phyloP scores from a whole-genome alignment of 306 rosid genomes.

The Medicago truncatula region MtrunA17r5.0-ANR NC_053045.1:30076001-30076500 shows the following conservation, averaged over 20 bases:
- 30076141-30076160: slow-evolving; percentile 53
- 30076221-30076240: slow-evolving; percentile 52
- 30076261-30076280: not conserved
- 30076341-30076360: slow-evolving; percentile 48
- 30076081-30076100: slow-evolving; percentile 47
- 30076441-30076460: slow-evolving; percentile 43
- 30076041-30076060: slow-evolving; percentile 38
- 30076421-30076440: slow-evolving; percentile 51
- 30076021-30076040: slow-evolving; percentile 55
- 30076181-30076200: slow-evolving; percentile 53
- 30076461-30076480: slow-evolving; percentile 48
- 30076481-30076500: slow-evolving; percentile 34
- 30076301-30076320: slow-evolving; percentile 53
- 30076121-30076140: slow-evolving; percentile 59
- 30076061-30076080: slow-evolving; percentile 42
- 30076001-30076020: slow-evolving; percentile 52
- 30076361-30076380: slow-evolving; percentile 43
- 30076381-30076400: slow-evolving; percentile 44
- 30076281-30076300: slow-evolving; percentile 23
- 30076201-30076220: slow-evolving; percentile 58
- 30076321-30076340: slow-evolving; percentile 56
- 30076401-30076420: slow-evolving; percentile 48
- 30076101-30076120: slow-evolving; percentile 54
- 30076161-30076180: slow-evolving; percentile 48
- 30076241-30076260: slow-evolving; percentile 56